Percentiles rank a stretch among this genome's conserved stretches.
Evolutionary conservation across 805 yeast genomes (phyloP).

Genomic region (Starmerella potacharoeniae): DNA sequence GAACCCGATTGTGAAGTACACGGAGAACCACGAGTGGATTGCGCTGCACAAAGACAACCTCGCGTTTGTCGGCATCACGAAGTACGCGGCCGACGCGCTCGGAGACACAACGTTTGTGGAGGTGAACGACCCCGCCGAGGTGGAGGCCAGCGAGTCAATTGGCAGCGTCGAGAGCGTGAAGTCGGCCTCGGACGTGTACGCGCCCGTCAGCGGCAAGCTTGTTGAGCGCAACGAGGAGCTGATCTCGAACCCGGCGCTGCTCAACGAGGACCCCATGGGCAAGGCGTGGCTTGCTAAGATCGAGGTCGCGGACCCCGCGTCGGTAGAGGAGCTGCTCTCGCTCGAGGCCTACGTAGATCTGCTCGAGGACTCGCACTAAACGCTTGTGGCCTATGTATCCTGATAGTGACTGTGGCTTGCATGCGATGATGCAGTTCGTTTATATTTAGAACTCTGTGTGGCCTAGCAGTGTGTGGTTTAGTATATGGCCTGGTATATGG

Average conservation of each 20-base stretch:
- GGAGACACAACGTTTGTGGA: slow-evolving; percentile 96
- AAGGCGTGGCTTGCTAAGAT: slow-evolving; percentile 86
- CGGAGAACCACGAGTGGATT: slow-evolving; percentile 91
- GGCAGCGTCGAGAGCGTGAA: slow-evolving; percentile 94
- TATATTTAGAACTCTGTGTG: too few relatives aligned
- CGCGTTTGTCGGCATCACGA: slow-evolving; percentile 79
- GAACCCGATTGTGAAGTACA: slow-evolving; percentile 37
- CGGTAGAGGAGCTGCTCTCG: slow-evolving; percentile 26
- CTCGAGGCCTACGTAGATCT: slow-evolving; percentile 25
- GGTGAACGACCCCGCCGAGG: slow-evolving; percentile 59
- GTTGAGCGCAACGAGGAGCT: slow-evolving; percentile 58
- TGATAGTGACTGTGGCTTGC: too few relatives aligned
- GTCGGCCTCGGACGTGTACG: slow-evolving; percentile 82
- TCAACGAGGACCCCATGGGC: slow-evolving; percentile 86
- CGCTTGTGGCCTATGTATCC: not conserved
- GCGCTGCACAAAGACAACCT: slow-evolving; percentile 73
- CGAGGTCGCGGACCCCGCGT: slow-evolving; percentile 38
- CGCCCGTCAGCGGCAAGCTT: slow-evolving; percentile 73
- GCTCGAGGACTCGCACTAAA: slow-evolving; percentile 15
- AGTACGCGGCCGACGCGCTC: slow-evolving; percentile 88
- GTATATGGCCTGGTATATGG: too few relatives aligned
- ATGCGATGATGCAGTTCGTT: too few relatives aligned
- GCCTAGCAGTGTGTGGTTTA: too few relatives aligned
- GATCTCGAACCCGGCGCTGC: slow-evolving; percentile 59
- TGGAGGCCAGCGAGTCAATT: slow-evolving; percentile 65